Base-by-base conservation (phyloP, 495 filamentous ascomycete genomes). In the Jackrogersella multiformis region DNA sequence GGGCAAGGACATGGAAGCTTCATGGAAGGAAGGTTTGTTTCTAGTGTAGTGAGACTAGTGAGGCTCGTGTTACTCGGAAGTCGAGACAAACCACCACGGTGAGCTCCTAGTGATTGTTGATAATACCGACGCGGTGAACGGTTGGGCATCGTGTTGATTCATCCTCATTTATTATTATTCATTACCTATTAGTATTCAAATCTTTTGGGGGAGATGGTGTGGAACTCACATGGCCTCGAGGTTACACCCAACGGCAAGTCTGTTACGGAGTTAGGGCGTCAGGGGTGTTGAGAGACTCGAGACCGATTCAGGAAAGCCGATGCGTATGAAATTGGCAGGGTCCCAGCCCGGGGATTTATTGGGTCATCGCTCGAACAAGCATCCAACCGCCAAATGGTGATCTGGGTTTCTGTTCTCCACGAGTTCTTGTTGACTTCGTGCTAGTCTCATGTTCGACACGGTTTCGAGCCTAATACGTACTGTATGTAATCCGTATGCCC, bases 271-370 rank as follows among this genome's bases (percentile, higher is more conserved):
- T 53, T 53, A 36, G 12, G 48, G 48, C 35, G 30, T 15, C 16
- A 34, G 45, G 56, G 39, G 28, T 65, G 36, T 57, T 46, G 60
- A 38, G 54, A 41, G 56, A 61, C 36, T 64, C 36, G 51, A 65
- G 45, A 53, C 67, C 56, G 36, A 65, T 70, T 70, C 42, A 35
- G 67, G 67, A 61, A 70, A 70, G 67, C 67, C 67, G 67, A 70
- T 58, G 67, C 67, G 67, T 64, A 20, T 54, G 61, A 53, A 57
- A 57, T 38, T 41, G 36, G 41, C 41, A 54, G 44, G 52, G 45
- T 18, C 15, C 49, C 10, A 10, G 45, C 24, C 45, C 28, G 41
- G 30, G 28, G 20, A 30, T 28, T 24, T 15, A 32, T 57, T 58
- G 42, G 21, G n/a, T 28, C 28, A 39, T 41, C 7, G n/a, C 42